Base-by-base conservation (phyloP, 352 stramenopile genomes). In the Phytophthora idaei region DNA sequence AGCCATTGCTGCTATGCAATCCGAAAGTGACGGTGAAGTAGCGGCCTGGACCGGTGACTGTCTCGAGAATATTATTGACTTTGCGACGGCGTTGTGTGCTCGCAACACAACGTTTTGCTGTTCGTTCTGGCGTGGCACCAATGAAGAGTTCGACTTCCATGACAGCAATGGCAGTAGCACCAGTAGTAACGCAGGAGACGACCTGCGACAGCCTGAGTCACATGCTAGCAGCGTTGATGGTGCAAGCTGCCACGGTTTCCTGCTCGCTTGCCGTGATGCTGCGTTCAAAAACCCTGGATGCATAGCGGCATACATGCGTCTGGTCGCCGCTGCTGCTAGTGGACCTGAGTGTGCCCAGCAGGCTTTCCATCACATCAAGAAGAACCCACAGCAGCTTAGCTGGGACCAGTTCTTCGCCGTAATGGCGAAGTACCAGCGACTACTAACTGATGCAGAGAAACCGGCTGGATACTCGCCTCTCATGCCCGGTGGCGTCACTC, bases 361-460 rank as follows among this genome's bases (percentile, higher is more conserved):
- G 17, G 85, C 87, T 57, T 95, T 94, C 71, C 85, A 92, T 54
- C 87, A 95, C 67, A 80, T 95, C 42, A 95, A 95, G 74, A 83
- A 91, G 51, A 95, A 93, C 68, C 87, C 87, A 7, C 61, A 77
- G 27, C 76, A 92, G 34, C 61, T 95, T 45, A 90, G 78, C 55
- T 95, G 87, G 87, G 84, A 94, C 61, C 85, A 93, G 15, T 95
- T 94, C 37, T 95, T 95, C 61, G 69, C 62, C 2, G 87, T 93
- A 10, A 94, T 95, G 82, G 69, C 80, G 41, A 95, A 93, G 64
- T 95, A 95, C 69, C 83, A 93, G 52, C 75, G 87, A 8, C 64
- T 95, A 21, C 74, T 95, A 8, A 87, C 81, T 11, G 84, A 93
- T 39, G 83, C 85, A 6, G 82, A 93, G 57, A 87, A 87, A 36